These are phyloP conservation scores for Apiosordaria backusii DNA, from an alignment of 495 filamentous ascomycete species.

Conservation along the genomic window DNA sequence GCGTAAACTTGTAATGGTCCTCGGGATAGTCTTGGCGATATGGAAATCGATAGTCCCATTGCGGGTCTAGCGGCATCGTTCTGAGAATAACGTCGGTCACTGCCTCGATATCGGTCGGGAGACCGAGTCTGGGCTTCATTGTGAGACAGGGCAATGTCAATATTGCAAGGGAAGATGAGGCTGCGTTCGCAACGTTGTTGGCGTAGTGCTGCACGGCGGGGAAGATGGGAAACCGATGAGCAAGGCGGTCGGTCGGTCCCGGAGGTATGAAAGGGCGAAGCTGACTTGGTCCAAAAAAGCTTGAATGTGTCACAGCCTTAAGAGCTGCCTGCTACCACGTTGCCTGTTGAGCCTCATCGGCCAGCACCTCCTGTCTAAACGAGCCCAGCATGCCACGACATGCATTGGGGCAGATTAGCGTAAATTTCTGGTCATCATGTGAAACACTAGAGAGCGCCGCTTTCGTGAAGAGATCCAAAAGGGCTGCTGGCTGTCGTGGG, in stretches of 20 bases:
- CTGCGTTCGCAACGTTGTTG: background rate
- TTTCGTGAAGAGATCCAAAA: background rate
- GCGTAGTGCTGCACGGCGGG: background rate
- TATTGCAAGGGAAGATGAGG: background rate
- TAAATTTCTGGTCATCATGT: background rate
- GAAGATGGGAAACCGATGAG: background rate
- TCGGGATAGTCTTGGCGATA: slow-evolving; percentile 28
- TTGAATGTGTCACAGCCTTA: background rate
- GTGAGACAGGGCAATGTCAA: background rate
- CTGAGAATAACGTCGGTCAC: slow-evolving; percentile 34
- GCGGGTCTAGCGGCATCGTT: slow-evolving; percentile 38
- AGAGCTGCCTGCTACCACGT: background rate
- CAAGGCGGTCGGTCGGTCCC: background rate
- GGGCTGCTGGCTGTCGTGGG: background rate
- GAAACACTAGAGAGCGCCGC: slow-evolving; percentile 10
- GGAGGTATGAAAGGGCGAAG: background rate
- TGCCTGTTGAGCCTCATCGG: background rate
- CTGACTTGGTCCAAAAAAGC: background rate
- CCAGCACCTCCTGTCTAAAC: background rate
- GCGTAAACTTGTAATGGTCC: slow-evolving; percentile 36
- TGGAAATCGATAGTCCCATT: slow-evolving; percentile 40
- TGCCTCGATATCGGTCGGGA: slow-evolving; percentile 33
- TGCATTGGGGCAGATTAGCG: background rate
- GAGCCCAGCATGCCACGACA: background rate
- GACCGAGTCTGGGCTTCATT: slow-evolving; percentile 29